Evolutionary conservation across 768 basidiomycete genomes (phyloP).

Genomic region (Lactarius vividus): DNA sequence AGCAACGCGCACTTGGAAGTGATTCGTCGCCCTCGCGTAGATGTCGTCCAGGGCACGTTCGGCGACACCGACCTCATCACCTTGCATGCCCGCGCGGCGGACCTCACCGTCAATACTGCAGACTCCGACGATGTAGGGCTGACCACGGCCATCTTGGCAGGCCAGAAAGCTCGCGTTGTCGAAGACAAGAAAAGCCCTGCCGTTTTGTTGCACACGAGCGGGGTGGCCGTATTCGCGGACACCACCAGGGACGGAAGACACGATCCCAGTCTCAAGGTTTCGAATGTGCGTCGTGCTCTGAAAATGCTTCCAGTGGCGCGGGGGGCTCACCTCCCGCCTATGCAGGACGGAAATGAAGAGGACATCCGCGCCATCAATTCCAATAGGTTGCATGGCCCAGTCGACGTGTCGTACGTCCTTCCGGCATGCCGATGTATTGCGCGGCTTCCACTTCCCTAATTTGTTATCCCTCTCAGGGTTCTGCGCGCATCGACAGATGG

Average conservation of each 20-base stretch:
- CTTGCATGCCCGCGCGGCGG: constrained; percentile 1
- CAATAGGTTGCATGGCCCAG: constrained; percentile 19
- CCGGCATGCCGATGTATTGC: not conserved
- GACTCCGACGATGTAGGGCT: constrained; percentile 9
- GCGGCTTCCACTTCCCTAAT: not conserved
- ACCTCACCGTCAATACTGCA: constrained; percentile 17
- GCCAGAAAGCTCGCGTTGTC: constrained; percentile 14
- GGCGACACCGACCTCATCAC: constrained; percentile 10
- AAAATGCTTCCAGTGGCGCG: not conserved
- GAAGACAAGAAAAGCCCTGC: constrained; percentile 1
- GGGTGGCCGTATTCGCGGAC: constrained; percentile 12
- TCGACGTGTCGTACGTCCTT: constrained; percentile 14
- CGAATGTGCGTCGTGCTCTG: constrained; percentile 11
- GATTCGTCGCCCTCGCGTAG: not conserved
- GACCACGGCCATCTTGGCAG: constrained; percentile 9
- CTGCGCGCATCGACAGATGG: not conserved
- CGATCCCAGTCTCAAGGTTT: constrained; percentile 3
- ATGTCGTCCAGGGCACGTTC: constrained; percentile 13
- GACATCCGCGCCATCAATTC: constrained; percentile 19
- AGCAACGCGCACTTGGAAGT: not conserved
- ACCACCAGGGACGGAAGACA: constrained; percentile 8
- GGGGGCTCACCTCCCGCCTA: not conserved
- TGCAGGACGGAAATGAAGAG: constrained; percentile 12
- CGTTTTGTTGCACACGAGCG: constrained; percentile 20
- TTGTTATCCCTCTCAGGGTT: not conserved